Evolutionary conservation across 345 rosid species (phyloP).

Genomic region (Aquilaria sinensis): DNA sequence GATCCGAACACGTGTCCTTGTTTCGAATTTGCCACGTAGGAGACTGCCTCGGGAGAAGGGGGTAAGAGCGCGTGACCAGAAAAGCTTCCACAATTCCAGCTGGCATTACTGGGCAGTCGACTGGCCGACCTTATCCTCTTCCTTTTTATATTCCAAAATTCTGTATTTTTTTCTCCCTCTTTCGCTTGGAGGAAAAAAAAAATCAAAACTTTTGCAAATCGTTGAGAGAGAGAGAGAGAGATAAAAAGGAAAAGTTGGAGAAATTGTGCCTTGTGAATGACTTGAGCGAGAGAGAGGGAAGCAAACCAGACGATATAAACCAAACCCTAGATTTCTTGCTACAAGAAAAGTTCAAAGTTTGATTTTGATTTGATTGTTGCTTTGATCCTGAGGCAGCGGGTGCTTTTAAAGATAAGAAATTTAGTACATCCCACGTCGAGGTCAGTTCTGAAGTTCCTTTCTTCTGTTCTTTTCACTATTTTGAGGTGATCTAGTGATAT

Average conservation of each 20-base stretch:
- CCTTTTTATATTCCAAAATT: slow-evolving; percentile 18
- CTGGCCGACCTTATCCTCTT: slow-evolving; percentile 78
- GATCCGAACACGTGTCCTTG: slow-evolving; percentile 4
- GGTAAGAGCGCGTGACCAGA: slow-evolving; percentile 32
- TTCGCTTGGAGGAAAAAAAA: slow-evolving; percentile 1
- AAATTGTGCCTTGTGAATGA: slow-evolving; percentile 7
- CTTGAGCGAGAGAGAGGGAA: slow-evolving; percentile 18
- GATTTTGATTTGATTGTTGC: neutral
- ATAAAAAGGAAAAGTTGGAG: slow-evolving; percentile 7
- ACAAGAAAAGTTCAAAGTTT: neutral
- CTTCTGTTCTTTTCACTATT: neutral
- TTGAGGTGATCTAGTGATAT: slow-evolving; percentile 2
- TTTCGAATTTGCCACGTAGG: slow-evolving; percentile 9
- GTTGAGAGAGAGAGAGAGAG: slow-evolving; percentile 1
- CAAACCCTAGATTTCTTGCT: slow-evolving; percentile 46
- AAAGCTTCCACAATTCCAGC: slow-evolving; percentile 33
- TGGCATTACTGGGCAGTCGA: slow-evolving; percentile 41
- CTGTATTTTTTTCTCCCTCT: slow-evolving; percentile 1
- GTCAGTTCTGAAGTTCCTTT: slow-evolving; percentile 15
- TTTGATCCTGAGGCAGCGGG: slow-evolving; percentile 22
- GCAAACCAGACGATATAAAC: slow-evolving; percentile 8
- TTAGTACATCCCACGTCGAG: slow-evolving; percentile 18
- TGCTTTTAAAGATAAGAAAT: slow-evolving; percentile 3
- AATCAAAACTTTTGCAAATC: neutral
- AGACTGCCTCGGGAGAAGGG: slow-evolving; percentile 3